These are phyloP conservation scores for Diospyros kaki DNA, from an alignment of 148 eudicot genomes.

Conservation along the genomic window DNA sequence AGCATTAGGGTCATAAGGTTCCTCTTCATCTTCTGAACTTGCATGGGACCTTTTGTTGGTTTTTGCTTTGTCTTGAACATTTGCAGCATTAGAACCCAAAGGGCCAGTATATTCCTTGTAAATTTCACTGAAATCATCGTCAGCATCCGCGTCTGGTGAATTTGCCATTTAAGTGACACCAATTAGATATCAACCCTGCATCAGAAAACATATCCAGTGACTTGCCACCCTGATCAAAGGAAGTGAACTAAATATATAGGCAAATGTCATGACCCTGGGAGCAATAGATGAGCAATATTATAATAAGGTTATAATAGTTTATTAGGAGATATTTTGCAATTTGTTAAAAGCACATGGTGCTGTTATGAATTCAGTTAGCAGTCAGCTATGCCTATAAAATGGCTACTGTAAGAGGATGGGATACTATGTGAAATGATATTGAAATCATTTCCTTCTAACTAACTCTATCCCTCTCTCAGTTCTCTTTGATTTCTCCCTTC, in stretches of 20 bases:
- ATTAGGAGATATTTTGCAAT: too few relatives aligned
- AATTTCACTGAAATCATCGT: constrained; percentile 90
- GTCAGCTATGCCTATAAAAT: too few relatives aligned
- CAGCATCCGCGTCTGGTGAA: constrained; percentile 68
- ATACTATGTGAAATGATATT: too few relatives aligned
- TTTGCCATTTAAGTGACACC: constrained; percentile 39
- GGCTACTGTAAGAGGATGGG: too few relatives aligned
- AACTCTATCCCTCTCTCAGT: too few relatives aligned
- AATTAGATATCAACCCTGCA: constrained; percentile 13
- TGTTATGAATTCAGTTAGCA: too few relatives aligned
- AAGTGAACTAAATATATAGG: neutral
- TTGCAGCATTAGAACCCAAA: constrained; percentile 49
- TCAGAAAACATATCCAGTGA: neutral
- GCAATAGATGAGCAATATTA: too few relatives aligned
- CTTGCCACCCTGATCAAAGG: constrained; percentile 2
- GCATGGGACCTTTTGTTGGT: constrained; percentile 55
- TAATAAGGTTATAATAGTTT: too few relatives aligned
- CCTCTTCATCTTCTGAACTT: constrained; percentile 83
- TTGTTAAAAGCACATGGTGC: too few relatives aligned
- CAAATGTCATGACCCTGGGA: neutral
- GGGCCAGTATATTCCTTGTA: constrained; percentile 99
- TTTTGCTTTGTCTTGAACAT: constrained; percentile 43
- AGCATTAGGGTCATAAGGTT: constrained; percentile 84
- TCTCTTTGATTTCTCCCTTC: too few relatives aligned
- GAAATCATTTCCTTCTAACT: too few relatives aligned